Percentiles rank a stretch among this genome's conserved stretches.
Evolutionary conservation across 2,329 filamentous ascomycete species (phyloP).

Genomic region (Colletotrichum sp.): DNA sequence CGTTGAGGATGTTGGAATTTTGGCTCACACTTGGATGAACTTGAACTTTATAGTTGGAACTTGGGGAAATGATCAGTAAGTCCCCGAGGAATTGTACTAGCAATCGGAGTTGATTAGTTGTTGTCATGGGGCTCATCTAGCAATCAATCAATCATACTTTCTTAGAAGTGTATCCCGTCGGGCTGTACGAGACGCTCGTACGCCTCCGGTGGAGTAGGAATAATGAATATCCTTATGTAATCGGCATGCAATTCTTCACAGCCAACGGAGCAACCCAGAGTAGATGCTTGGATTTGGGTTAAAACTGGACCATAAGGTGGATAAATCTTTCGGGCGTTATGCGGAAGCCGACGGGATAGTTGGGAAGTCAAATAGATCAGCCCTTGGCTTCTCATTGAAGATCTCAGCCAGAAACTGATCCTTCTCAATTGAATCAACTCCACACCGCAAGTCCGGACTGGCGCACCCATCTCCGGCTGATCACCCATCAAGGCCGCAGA

Average conservation of each 20-base stretch:
- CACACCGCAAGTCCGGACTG: neutral
- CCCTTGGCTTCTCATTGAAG: neutral
- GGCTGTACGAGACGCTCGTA: neutral
- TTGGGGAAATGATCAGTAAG: neutral
- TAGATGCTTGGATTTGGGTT: neutral
- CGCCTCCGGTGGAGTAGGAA: neutral
- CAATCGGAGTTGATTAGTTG: neutral
- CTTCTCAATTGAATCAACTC: neutral
- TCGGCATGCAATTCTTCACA: neutral
- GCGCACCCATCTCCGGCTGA: neutral
- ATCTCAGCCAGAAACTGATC: neutral
- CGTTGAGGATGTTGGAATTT: rapidly evolving
- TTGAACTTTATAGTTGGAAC: neutral
- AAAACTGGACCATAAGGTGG: neutral
- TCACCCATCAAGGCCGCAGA: neutral
- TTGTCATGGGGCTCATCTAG: neutral
- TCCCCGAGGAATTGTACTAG: neutral
- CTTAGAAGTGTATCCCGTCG: neutral
- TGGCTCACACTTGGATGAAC: rapidly evolving
- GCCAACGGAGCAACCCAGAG: neutral
- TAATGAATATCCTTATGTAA: neutral
- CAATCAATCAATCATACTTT: neutral
- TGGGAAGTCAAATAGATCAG: neutral
- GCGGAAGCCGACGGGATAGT: neutral
- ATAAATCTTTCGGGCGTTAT: neutral